Evolutionary conservation across 306 rosid species (phyloP).

Genomic region (Trifolium pratense): DNA sequence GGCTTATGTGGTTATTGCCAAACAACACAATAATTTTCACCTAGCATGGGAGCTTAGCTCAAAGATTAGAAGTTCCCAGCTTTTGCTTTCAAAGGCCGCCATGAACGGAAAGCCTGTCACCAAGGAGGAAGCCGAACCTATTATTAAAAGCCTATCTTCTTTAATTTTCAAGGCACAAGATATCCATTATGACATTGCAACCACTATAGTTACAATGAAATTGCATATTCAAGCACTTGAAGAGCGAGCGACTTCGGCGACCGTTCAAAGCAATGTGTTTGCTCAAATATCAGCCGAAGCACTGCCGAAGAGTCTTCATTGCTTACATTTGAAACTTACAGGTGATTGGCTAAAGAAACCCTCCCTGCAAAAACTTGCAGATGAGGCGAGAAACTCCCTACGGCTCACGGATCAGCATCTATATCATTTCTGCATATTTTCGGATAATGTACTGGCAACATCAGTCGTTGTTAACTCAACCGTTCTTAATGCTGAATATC

Average conservation of each 20-base stretch:
- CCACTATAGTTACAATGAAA: slow-evolving; percentile 93
- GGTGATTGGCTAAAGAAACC: slow-evolving; percentile 72
- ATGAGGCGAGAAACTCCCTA: slow-evolving; percentile 67
- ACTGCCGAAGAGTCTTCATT: slow-evolving; percentile 87
- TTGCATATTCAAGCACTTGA: slow-evolving; percentile 94
- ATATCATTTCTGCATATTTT: slow-evolving; percentile 91
- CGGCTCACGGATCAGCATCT: slow-evolving; percentile 72
- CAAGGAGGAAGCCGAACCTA: slow-evolving; percentile 81
- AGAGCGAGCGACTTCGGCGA: slow-evolving; percentile 78
- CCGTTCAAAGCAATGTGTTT: slow-evolving; percentile 74
- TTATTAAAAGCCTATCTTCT: slow-evolving; percentile 71
- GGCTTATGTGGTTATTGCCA: slow-evolving; percentile 89
- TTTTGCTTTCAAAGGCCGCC: slow-evolving; percentile 86
- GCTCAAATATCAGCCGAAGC: slow-evolving; percentile 86
- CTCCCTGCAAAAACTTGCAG: slow-evolving; percentile 55
- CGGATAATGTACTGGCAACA: slow-evolving; percentile 79
- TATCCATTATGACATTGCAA: slow-evolving; percentile 85
- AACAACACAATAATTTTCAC: slow-evolving; percentile 89
- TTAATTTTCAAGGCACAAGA: slow-evolving; percentile 86
- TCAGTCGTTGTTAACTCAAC: slow-evolving; percentile 90
- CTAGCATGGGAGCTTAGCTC: slow-evolving; percentile 94
- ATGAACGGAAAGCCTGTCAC: slow-evolving; percentile 75
- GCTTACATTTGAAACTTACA: slow-evolving; percentile 77
- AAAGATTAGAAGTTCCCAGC: slow-evolving; percentile 83
- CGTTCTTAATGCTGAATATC: slow-evolving; percentile 71